Conservation (phyloP, 768 basidiomycete genomes). For the Auricularia heimuer region DNA sequence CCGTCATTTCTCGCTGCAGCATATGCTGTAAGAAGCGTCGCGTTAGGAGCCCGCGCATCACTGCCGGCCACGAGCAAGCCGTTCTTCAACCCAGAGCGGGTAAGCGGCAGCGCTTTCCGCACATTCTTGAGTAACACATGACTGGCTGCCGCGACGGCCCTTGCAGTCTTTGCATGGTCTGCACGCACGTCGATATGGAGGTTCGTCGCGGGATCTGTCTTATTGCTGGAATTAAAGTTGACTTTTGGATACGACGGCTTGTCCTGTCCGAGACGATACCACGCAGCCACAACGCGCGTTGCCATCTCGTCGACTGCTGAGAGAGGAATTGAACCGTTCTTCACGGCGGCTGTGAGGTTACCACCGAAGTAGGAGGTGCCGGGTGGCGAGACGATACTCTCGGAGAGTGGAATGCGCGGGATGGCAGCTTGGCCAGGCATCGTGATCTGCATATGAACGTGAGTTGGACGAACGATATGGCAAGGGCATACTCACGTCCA, state of each 20-base stretch:
- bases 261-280: conserved; percentile 18
- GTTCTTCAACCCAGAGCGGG: background rate
- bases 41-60: conserved; percentile 11
- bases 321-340: conserved; percentile 60
- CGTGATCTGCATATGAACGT: too few relatives aligned
- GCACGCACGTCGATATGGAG: conserved; percentile 56
- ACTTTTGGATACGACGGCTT: conserved; percentile 23
- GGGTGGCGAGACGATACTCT: too few relatives aligned
- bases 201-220: conserved; percentile 30
- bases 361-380: background rate
- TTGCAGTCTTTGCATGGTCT: conserved; percentile 40
- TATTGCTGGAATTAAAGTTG: conserved; percentile 20
- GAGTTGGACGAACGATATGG: too few relatives aligned
- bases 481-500: conserved; percentile 6
- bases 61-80: conserved; percentile 17
- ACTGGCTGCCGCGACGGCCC: conserved; percentile 40
- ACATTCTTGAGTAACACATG: conserved; percentile 47
- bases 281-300: conserved; percentile 22
- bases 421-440: background rate
- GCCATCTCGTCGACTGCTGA: conserved; percentile 70
- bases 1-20: conserved; percentile 1
- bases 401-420: background rate
- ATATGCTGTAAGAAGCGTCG: background rate
- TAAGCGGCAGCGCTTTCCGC: conserved; percentile 22
- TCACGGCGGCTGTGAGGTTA: conserved; percentile 29